phyloP scores from a whole-genome alignment of 2,329 filamentous ascomycete species.

The Arachnomyces sp. region DNA sequence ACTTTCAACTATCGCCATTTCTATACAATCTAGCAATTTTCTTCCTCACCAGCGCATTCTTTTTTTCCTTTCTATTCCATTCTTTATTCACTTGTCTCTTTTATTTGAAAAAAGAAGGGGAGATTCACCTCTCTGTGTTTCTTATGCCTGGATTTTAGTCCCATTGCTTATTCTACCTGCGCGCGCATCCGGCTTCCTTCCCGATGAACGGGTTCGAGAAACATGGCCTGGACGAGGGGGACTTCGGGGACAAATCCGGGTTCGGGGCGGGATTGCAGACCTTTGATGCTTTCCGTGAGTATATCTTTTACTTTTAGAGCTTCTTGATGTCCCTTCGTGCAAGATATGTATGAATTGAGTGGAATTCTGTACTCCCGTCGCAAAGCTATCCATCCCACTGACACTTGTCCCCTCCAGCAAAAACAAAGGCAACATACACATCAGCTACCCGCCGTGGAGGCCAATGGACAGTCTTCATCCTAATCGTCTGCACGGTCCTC shows the following conservation, averaged over 20 bases:
- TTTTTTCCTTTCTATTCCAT: too few species aligned
- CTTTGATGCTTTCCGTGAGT: constrained; percentile 94
- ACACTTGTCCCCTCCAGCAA: constrained; percentile 50
- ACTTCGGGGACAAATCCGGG: constrained; percentile 65
- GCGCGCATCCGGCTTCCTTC: constrained; percentile 15
- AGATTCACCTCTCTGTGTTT: constrained; percentile 5
- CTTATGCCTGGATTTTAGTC: constrained; percentile 3
- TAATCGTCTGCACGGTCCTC: constrained; percentile 64
- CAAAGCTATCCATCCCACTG: not conserved
- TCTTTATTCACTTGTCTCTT: not conserved
- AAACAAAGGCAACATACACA: constrained; percentile 90
- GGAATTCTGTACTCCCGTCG: constrained; percentile 6
- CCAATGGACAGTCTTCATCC: constrained; percentile 83
- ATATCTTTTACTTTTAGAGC: not conserved
- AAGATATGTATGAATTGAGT: constrained; percentile 1
- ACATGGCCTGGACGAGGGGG: constrained; percentile 63
- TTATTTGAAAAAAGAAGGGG: not conserved
- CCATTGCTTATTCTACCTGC: constrained; percentile 12
- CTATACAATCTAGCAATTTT: not conserved
- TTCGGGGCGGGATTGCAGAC: constrained; percentile 56
- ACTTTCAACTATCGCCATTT: not conserved
- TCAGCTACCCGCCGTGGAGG: constrained; percentile 76
- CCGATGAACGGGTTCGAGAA: constrained; percentile 73
- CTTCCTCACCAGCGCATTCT: too few species aligned
- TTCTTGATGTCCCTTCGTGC: not conserved